Evolutionary conservation across 192 early-diverging fungal genomes (phyloP), one percentile per base, ranked within the genome.

Genomic region (Linnemannia hyalina): DNA sequence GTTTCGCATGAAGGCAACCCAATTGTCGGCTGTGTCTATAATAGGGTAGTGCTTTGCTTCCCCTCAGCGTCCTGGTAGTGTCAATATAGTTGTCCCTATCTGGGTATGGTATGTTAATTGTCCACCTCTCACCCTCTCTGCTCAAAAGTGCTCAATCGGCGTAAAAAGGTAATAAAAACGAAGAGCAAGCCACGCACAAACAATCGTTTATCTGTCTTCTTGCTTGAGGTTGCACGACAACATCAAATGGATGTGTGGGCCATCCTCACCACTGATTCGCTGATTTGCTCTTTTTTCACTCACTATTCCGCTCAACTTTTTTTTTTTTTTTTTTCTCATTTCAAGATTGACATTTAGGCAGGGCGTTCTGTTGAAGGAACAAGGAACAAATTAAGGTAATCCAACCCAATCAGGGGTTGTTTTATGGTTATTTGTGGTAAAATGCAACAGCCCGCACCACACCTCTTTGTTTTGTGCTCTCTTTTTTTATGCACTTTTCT

Each of bases 131-230:
- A 46, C 10, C 44, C 44, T 46, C 1, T 15, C 18, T 22, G 60
- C 60, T 65, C 60, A 65, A 29, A 9, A 60, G 22, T 65, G 60
- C 60, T 65, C 60, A 65, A 65, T 29, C 26, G 60, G 60, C 60
- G 60, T 32, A 65, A 65, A 65, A 26, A 57, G 9, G 47, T 49
- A 57, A 57, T 26, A 10, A 26, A n/a, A 57, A 65, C 3, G 29
- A 32, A 52, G 4, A 16, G 20, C 49, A 49, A 49, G 13, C 8
- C 42, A 10, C 9, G 42, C 8, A 10, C 42, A 44, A 44, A 44
- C 47, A 52, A 52, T 52, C 49, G 49, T 52, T 16, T 52, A 18
- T 52, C 49, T 15, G 2, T 46, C 13, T 46, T 52, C 18, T 2
- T 52, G 5, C 49, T 52, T 52, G 5, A 52, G 20, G 49, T 52